These are phyloP conservation scores for Naegleria gruberi DNA, from an alignment of 208 protist species.

Conservation along the genomic window DNA sequence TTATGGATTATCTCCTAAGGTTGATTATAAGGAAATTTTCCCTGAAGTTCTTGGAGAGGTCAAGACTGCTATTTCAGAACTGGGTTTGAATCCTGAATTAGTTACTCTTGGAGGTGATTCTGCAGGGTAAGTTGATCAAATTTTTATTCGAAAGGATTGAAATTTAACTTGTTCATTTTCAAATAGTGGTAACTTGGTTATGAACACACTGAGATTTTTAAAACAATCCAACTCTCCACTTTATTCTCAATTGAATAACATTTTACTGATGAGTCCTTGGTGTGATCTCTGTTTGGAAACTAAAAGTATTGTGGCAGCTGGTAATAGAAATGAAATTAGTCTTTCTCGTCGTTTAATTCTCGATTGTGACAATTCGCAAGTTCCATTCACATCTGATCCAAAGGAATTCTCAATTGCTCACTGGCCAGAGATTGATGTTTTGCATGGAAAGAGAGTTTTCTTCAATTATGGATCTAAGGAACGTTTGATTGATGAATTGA, in stretches of 20 bases:
- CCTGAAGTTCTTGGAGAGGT: background rate
- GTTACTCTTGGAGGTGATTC: background rate
- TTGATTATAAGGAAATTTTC: background rate
- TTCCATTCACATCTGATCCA: background rate
- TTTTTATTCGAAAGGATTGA: too few relatives aligned
- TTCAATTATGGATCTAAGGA: background rate
- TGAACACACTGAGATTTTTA: background rate
- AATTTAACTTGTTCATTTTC: too few relatives aligned
- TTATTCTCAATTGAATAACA: background rate
- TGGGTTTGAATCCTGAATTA: background rate
- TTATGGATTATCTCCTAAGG: background rate
- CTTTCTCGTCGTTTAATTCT: background rate
- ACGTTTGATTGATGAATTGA: background rate
- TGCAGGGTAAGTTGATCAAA: too few relatives aligned
- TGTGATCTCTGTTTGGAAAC: background rate
- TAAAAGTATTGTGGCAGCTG: background rate
- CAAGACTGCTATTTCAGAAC: background rate
- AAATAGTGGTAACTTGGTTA: background rate
- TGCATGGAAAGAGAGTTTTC: background rate
- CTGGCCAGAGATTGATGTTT: too few relatives aligned
- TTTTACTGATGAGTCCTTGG: background rate
- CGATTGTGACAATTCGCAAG: background rate
- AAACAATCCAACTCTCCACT: too few relatives aligned
- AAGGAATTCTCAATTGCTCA: background rate
- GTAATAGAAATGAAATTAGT: background rate